Evolutionary conservation across 1,284 basidiomycete species (phyloP), one percentile per base, ranked within the genome.

Genomic region (Takashimella koratensis): DNA sequence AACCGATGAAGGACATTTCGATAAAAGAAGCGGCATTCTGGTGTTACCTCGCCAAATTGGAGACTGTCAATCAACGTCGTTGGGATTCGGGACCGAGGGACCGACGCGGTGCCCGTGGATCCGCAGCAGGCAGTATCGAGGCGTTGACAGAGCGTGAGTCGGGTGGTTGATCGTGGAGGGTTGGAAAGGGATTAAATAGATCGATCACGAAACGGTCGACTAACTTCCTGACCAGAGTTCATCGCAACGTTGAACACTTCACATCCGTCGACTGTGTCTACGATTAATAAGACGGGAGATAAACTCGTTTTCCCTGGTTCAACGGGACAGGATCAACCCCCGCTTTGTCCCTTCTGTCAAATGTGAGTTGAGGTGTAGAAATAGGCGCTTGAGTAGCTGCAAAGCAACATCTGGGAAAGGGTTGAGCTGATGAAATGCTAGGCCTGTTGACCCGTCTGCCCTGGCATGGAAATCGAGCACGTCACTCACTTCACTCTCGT

Each of bases 251-350:
- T 94, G 21, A 88, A 90, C 71, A 83, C 82, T 44, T 84, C 90
- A 64, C 93, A 89, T 70, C 90, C 91, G 0, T 88, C 90, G 0
- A 94, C 91, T 0, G 90, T 94, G 3, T 90, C 88, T 5, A 86
- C 90, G 0, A 90, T 94, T 51, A 85, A 84, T 23, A 81, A 87
- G 44, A 94, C 90, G 0, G 90, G 88, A 58, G 84, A 81, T 22
- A 94, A 94, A 74, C 77, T 94, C 30, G 81, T 84, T 10, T 86
- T 90, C 8, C 87, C 86, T 61, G 82, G 82, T 50, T 36, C 30
- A 8, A 75, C 74, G 2, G 75, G 82, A 0, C 74, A 73, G 8
- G 76, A 75, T 0, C 65, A 67, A 12, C 52, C 45, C 4, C 52
- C 47, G 0, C 40, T 65, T 3, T 93, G 90, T 67, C 75, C 83